phyloP scores from a whole-genome alignment of 257 asterid genomes.

The Ajuga chamaepitys region DNA sequence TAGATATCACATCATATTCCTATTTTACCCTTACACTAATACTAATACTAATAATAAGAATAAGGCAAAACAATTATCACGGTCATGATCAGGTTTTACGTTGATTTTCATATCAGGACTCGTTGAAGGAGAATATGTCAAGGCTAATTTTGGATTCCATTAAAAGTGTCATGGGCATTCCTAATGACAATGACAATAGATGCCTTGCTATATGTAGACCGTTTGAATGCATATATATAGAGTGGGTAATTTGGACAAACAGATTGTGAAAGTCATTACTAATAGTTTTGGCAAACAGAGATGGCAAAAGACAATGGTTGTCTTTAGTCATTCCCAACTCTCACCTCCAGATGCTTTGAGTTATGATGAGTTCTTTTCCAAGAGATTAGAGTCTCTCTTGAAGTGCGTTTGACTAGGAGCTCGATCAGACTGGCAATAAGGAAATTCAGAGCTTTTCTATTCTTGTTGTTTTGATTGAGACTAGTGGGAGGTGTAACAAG shows the following conservation, averaged over 20 bases:
- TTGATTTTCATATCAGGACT: conserved; percentile 85
- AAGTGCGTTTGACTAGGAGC: conserved; percentile 77
- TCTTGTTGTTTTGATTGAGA: conserved; percentile 91
- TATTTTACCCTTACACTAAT: no score
- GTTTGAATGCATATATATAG: conserved; percentile 93
- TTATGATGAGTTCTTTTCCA: conserved; percentile 74
- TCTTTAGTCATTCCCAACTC: conserved; percentile 94
- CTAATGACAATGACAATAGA: conserved; percentile 88
- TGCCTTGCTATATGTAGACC: conserved; percentile 93
- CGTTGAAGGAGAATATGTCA: conserved; percentile 90
- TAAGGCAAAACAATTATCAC: no score
- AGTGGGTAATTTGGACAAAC: conserved; percentile 91
- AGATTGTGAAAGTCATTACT: conserved; percentile 78
- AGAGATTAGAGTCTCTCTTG: conserved; percentile 81
- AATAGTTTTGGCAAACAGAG: conserved; percentile 75
- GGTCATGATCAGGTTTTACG: conserved; percentile 81
- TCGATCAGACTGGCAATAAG: conserved; percentile 48
- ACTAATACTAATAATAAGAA: no score
- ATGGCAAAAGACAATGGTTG: conserved; percentile 82
- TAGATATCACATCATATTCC: no score
- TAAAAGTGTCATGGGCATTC: conserved; percentile 55
- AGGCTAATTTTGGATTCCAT: conserved; percentile 75
- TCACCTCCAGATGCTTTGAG: conserved; percentile 94
- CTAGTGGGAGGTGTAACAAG: conserved; percentile 93
- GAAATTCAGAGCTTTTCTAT: conserved; percentile 51